These are phyloP conservation scores for Kluyveromyces nonfermentans DNA, from an alignment of 805 yeast genomes.

Conservation along the genomic window DNA sequence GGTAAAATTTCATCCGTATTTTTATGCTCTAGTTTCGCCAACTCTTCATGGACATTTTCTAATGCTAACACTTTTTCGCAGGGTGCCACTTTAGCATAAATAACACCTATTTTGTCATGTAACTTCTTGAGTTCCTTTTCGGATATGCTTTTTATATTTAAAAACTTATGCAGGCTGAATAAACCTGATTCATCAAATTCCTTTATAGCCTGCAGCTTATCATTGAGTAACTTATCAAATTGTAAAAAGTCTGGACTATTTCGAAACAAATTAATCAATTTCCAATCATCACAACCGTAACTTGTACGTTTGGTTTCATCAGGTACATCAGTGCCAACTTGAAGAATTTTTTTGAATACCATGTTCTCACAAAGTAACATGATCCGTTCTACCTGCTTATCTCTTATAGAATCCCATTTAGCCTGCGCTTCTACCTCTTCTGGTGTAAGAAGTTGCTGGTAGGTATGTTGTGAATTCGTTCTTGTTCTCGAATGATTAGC, in stretches of 20 bases:
- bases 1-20: conserved; percentile 28
- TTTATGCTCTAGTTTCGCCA: conserved; percentile 18
- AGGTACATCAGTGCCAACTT: conserved; percentile 27
- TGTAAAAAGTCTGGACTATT: conserved; percentile 27
- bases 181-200: conserved; percentile 14
- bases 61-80: conserved; percentile 21
- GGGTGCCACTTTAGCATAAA: conserved; percentile 21
- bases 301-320: conserved; percentile 7
- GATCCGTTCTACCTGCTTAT: conserved; percentile 20
- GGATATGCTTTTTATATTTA: conserved; percentile 11
- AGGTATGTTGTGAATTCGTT: conserved; percentile 15
- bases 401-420: conserved; percentile 18
- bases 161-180: conserved; percentile 18
- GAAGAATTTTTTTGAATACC: conserved; percentile 20
- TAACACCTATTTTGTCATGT: conserved; percentile 12
- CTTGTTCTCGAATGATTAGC: conserved; percentile 22
- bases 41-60: conserved; percentile 20
- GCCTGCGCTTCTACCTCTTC: conserved; percentile 25
- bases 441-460: conserved; percentile 22
- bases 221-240: conserved; percentile 18
- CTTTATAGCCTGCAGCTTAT: conserved; percentile 15
- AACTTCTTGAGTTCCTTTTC: conserved; percentile 9
- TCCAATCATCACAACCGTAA: conserved; percentile 11
- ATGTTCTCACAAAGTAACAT: conserved; percentile 26
- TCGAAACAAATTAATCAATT: conserved; percentile 13